Percentiles rank a stretch among this genome's conserved stretches.
These are phyloP conservation scores for Aspergillus panamensis DNA, from an alignment of 495 filamentous ascomycete species.

Conservation along the genomic window DNA sequence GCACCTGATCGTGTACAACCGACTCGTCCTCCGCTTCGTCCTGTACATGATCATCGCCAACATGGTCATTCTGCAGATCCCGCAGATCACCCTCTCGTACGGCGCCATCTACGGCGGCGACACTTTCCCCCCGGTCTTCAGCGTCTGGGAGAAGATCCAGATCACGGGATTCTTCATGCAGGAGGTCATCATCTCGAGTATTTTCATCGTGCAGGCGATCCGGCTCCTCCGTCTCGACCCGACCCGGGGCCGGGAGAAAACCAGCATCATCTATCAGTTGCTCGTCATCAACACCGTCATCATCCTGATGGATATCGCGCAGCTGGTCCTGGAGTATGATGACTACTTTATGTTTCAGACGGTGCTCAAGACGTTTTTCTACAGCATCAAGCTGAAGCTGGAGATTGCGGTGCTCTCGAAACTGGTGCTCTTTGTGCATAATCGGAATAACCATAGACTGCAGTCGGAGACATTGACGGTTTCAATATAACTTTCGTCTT, in stretches of 20 bases:
- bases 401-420: conserved; percentile 47
- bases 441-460: neutral
- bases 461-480: neutral
- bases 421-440: neutral
- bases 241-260: conserved; percentile 27
- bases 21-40: conserved; percentile 39
- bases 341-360: conserved; percentile 47
- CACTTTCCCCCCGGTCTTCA: conserved; percentile 28
- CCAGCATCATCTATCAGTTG: conserved; percentile 41
- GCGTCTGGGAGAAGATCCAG: conserved; percentile 50
- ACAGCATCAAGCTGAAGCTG: conserved; percentile 56
- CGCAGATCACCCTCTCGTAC: conserved; percentile 41
- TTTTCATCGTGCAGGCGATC: conserved; percentile 49
- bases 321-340: conserved; percentile 44
- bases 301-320: conserved; percentile 44
- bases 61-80: conserved; percentile 47
- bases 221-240: conserved; percentile 39
- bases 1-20: conserved; percentile 47
- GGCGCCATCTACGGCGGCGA: neutral
- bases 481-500: neutral
- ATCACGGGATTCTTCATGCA: conserved; percentile 48
- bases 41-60: conserved; percentile 55
- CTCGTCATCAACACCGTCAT: conserved; percentile 48
- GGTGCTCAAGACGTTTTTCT: conserved; percentile 48
- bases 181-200: conserved; percentile 48